phyloP scores from a whole-genome alignment of 345 rosid species.

The Gossypium anomalum region DNA sequence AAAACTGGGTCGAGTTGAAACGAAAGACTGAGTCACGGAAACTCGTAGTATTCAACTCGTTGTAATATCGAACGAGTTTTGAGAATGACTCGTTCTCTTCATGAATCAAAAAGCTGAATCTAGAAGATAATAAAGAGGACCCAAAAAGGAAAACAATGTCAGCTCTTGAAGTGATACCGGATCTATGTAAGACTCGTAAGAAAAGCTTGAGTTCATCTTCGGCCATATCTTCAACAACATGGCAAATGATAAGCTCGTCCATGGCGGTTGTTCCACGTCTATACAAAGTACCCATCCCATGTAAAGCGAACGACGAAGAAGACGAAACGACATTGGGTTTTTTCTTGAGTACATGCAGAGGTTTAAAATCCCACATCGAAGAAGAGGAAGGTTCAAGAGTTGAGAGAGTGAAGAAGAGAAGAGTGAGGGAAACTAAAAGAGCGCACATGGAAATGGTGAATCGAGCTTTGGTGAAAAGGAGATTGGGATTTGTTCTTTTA shows the following conservation, averaged over 20 bases:
- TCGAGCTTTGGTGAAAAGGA: slow-evolving; percentile 58
- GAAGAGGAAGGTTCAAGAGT: slow-evolving; percentile 59
- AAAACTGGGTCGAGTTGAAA: slow-evolving; percentile 47
- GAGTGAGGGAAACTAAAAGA: slow-evolving; percentile 57
- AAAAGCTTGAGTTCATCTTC: slow-evolving; percentile 59
- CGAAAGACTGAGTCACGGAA: slow-evolving; percentile 24
- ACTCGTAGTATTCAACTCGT: slow-evolving; percentile 23
- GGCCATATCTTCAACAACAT: slow-evolving; percentile 45
- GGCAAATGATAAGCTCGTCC: slow-evolving; percentile 56
- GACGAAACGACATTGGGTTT: background rate
- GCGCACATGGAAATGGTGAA: slow-evolving; percentile 75
- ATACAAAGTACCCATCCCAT: slow-evolving; percentile 60
- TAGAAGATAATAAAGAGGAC: slow-evolving; percentile 22
- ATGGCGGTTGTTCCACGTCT: slow-evolving; percentile 51
- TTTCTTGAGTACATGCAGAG: background rate
- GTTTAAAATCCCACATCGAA: slow-evolving; percentile 1
- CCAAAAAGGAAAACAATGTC: slow-evolving; percentile 52
- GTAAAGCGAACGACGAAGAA: slow-evolving; percentile 37
- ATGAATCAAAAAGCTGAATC: slow-evolving; percentile 34
- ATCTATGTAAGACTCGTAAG: slow-evolving; percentile 52
- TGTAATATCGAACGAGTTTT: slow-evolving; percentile 39
- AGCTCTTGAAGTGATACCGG: slow-evolving; percentile 54
- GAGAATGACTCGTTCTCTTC: slow-evolving; percentile 70
- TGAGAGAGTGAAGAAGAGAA: slow-evolving; percentile 83
- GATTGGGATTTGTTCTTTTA: slow-evolving; percentile 42